Conservation (phyloP, 768 basidiomycete genomes). For the Neoboletus magnificus region DNA sequence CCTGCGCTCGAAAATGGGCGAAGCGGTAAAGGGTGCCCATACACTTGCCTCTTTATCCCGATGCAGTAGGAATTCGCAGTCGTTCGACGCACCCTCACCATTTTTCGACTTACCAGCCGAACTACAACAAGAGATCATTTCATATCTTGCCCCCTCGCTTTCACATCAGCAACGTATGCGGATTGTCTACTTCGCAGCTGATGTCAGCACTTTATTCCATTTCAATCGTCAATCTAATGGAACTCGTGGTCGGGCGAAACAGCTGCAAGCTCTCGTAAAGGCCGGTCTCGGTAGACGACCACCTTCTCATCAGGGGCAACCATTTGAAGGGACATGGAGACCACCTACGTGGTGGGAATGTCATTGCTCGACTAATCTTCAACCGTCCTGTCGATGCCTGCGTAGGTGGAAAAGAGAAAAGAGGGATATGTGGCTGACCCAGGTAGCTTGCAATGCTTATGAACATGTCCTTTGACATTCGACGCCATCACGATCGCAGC, state of each 20-base stretch:
- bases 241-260: constrained; percentile 3
- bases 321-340: constrained; percentile 34
- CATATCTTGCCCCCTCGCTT: constrained; percentile 54
- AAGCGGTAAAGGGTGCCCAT: neutral
- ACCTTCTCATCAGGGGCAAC: constrained; percentile 4
- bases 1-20: constrained; percentile 31
- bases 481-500: neutral
- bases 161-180: constrained; percentile 53
- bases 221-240: constrained; percentile 21
- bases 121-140: constrained; percentile 54
- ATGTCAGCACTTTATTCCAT: constrained; percentile 43
- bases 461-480: constrained; percentile 29
- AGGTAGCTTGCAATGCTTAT: constrained; percentile 45
- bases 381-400: constrained; percentile 25
- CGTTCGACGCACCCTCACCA: constrained; percentile 15
- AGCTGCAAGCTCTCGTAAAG: constrained; percentile 2
- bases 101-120: constrained; percentile 53
- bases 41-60: constrained; percentile 3
- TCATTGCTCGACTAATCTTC: constrained; percentile 24
- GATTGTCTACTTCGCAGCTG: constrained; percentile 50
- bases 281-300: constrained; percentile 5
- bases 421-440: constrained; percentile 45
- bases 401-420: constrained; percentile 39
- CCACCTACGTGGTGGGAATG: constrained; percentile 35
- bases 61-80: constrained; percentile 4